Evolutionary conservation across 805 yeast genomes (phyloP), one percentile per base, ranked within the genome.

Genomic region (Candida nitratophila): DNA sequence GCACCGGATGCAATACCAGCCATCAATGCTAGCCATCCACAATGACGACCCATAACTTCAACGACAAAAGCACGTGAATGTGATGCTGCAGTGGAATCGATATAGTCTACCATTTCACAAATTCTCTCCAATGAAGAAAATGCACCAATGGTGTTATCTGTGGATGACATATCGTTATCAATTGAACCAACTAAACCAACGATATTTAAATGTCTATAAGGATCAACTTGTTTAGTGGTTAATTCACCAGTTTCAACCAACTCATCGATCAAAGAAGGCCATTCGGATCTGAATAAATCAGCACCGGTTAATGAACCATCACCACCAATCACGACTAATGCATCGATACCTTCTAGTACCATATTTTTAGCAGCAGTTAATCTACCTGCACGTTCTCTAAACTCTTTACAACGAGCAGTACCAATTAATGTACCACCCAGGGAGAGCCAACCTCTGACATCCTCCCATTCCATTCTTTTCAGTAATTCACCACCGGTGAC

Each of bases 41-140:
- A 85, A 61, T 85, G 89, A 64, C 95, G 74, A 47, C 95, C 95
- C 95, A 85, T 85, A 17, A 85, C 95, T 66, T 85, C 95, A 36
- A 85, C 80, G 35, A 85, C 86, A 56, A 85, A 85, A 4, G 91
- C 93, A 59, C 95, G 69, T 27, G 88, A 83, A 61, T 85, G 95
- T 1, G 90, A 83, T 42, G 77, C 76, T 21, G 95, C 95, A 21
- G 95, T 85, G 21, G 90, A 88, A 60, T 84, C 91, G 48, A 85
- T 84, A 58, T 82, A 85, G 64, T 85, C 95, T 50, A 85, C 77
- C 64, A 81, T 78, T 56, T 81, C 79, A 55, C 85, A 77, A 51
- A 84, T 84, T 59, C 91, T 69, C 46, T 79, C 89, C 47, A 84
- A 68, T 1, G 90, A 78, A n/a, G 89, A 82, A 59, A 76, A 82